Conservation (phyloP, 1,284 basidiomycete species). For the Marasmius tenuissimus region DNA sequence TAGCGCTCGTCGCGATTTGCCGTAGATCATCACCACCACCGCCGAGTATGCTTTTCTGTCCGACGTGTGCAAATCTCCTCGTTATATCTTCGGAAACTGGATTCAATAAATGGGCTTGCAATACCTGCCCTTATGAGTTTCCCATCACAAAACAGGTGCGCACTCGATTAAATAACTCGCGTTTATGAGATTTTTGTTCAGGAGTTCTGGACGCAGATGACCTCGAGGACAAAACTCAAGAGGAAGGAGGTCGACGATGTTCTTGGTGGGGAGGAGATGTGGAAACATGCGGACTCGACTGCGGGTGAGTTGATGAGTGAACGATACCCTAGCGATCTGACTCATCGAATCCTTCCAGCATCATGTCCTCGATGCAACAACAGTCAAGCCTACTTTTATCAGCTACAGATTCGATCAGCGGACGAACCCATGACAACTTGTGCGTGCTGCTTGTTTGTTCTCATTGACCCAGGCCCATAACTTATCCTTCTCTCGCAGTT, state of each 20-base stretch:
- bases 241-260: constrained; percentile 95
- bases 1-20: too few species aligned
- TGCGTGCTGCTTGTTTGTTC: constrained; percentile 42
- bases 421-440: constrained; percentile 98
- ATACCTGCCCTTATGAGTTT: constrained; percentile 94
- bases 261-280: constrained; percentile 89
- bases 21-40: neutral
- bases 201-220: constrained; percentile 59
- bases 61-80: constrained; percentile 93
- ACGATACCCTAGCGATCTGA: neutral
- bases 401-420: constrained; percentile 96
- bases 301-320: constrained; percentile 51
- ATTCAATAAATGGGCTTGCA: constrained; percentile 90
- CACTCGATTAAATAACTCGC: neutral
- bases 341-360: constrained; percentile 39
- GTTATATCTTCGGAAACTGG: constrained; percentile 77
- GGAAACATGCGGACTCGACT: constrained; percentile 94
- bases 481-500: neutral
- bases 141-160: constrained; percentile 80
- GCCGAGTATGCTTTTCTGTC: constrained; percentile 84
- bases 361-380: constrained; percentile 94
- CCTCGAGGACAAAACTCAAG: constrained; percentile 78
- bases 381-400: constrained; percentile 89
- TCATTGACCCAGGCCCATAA: neutral
- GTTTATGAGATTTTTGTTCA: neutral